phyloP scores from a whole-genome alignment of 2,329 filamentous ascomycete species.

The Pseudogymnoascus sp. region DNA sequence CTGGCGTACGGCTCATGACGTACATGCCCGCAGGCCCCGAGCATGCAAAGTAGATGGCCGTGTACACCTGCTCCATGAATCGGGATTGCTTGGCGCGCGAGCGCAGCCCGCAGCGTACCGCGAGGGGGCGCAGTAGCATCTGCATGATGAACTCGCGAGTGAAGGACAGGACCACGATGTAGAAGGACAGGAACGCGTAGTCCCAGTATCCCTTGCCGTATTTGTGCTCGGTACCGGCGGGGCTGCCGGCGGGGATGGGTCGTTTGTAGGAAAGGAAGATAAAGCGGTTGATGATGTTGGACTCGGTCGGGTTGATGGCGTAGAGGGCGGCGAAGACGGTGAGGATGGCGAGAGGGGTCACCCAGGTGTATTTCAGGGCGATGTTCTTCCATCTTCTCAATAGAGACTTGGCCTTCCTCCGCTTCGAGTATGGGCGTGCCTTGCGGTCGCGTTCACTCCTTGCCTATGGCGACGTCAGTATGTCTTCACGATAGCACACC shows the following conservation, averaged over 20 bases:
- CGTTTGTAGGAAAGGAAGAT: constrained; percentile 87
- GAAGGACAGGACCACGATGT: constrained; percentile 82
- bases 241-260: constrained; percentile 36
- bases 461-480: neutral
- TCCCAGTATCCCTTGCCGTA: constrained; percentile 89
- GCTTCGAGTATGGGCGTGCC: constrained; percentile 27
- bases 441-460: constrained; percentile 11
- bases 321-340: constrained; percentile 58
- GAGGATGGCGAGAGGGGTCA: constrained; percentile 61
- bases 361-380: constrained; percentile 51
- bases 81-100: constrained; percentile 72
- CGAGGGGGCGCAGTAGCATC: constrained; percentile 70
- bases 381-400: constrained; percentile 43
- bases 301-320: constrained; percentile 63
- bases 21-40: constrained; percentile 79
- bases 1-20: constrained; percentile 79
- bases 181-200: constrained; percentile 80
- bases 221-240: constrained; percentile 44
- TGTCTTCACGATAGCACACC: neutral
- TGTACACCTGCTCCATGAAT: constrained; percentile 96
- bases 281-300: constrained; percentile 72
- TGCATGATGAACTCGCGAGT: constrained; percentile 97
- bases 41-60: constrained; percentile 78
- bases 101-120: constrained; percentile 60
- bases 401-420: constrained; percentile 27